Evolutionary conservation across 139 green algal species (phyloP), one percentile per base, ranked within the genome.

Genomic region (Chlamydomonas applanata): DNA sequence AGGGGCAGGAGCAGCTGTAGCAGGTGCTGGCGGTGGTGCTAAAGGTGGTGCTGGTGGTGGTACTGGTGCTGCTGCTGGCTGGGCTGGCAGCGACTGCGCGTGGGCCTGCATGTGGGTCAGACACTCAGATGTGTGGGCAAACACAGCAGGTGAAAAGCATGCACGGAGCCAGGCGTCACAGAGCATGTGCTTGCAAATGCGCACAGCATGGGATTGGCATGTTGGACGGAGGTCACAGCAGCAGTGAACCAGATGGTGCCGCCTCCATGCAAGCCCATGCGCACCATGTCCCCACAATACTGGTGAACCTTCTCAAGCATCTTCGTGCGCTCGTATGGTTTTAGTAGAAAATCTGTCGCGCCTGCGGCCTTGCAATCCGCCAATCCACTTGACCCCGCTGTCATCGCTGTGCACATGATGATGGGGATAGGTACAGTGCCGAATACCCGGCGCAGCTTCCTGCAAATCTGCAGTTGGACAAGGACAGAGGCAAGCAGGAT

Each of bases 391-490:
- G 73, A 71, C 54, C 76, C 73, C 11, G 72, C 76, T 2, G 67
- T 69, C 73, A 86, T 75, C 1, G 81, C 81, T 20, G 81, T 86
- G 81, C 81, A 86, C 81, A 86, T 82, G 22, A 86, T 53, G 52
- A 86, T 83, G 49, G 81, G 81, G 4, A 86, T 59, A 5, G 52
- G 69, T 14, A 34, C 44, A 0, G 5, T 16, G 2, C 61, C 76
- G 46, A 86, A 83, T 1, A 57, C 19, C n/a, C 27, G 19, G 5
- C 68, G 61, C 52, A 86, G 59, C 3, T 79, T 76, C 1, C 60
- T 24, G 54, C 53, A 68, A 16, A 74, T 49, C 68, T 74, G 68
- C 27, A n/a, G 22, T 5, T 7, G 44, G 24, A 30, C 32, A 27
- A 70, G 4, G 32, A 32, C 11, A 2, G n/a, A 30, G 34, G 17